A percentile compares a stretch with the other conserved stretches of the same genome.
Conservation (phyloP, 176 grass and related monocot species). For the Secale cereale region DNA sequence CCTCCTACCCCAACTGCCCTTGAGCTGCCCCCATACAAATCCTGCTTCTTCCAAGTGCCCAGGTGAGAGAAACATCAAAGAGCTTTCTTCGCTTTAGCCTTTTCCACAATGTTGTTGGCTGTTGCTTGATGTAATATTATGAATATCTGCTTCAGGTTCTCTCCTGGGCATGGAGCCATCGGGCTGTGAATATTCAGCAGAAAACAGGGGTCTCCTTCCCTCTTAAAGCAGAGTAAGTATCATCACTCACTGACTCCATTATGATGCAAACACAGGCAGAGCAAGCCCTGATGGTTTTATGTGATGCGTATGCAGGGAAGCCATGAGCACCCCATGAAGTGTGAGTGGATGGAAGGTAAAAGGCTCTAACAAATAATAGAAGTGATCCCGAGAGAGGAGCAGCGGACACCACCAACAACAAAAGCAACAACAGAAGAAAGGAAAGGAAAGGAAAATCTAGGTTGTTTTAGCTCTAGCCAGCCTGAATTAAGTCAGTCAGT, state of each 20-base stretch:
- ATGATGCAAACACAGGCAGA: not conserved
- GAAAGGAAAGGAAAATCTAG: constrained; percentile 31
- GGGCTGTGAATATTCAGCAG: constrained; percentile 68
- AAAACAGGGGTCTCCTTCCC: constrained; percentile 21
- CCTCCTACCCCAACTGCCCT: constrained; percentile 41
- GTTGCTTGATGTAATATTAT: not conserved
- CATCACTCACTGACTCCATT: constrained; percentile 12
- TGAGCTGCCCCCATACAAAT: constrained; percentile 62
- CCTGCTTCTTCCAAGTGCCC: constrained; percentile 83
- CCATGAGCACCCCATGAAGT: constrained; percentile 40
- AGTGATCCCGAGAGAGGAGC: constrained; percentile 28
- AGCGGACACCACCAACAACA: not conserved
- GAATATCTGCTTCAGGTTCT: constrained; percentile 40
- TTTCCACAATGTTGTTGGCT: not conserved
- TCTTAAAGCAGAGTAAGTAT: constrained; percentile 45
- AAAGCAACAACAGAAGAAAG: constrained; percentile 19
- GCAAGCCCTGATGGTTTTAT: constrained; percentile 33
- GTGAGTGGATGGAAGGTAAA: constrained; percentile 26
- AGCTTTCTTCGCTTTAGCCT: not conserved
- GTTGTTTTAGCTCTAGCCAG: constrained; percentile 35
- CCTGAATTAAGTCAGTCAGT: not conserved
- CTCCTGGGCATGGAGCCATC: constrained; percentile 68
- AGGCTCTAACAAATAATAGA: constrained; percentile 34
- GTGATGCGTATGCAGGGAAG: constrained; percentile 39
- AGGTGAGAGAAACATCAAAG: constrained; percentile 47